Conservation (phyloP, 176 grass and related monocot genomes). For the Hordeum vulgare region MorexV3_pseudomolecules_assembly NC_058519.1:487083669-487084168, state of each 20-base stretch:
- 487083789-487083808: background rate
- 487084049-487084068: background rate
- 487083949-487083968: background rate
- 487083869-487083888: too few relatives aligned
- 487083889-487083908: too few relatives aligned
- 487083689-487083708: background rate
- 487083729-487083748: background rate
- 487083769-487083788: background rate
- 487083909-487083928: too few relatives aligned
- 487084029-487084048: conserved; percentile 8
- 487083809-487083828: background rate
- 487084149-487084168: conserved; percentile 16
- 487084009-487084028: background rate
- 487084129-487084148: background rate
- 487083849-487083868: background rate
- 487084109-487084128: background rate
- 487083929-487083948: background rate
- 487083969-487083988: background rate
- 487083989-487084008: background rate
- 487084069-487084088: background rate
- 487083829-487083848: background rate
- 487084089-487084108: background rate
- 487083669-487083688: background rate
- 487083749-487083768: background rate
- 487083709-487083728: background rate